Evolutionary conservation across 2,329 filamentous ascomycete genomes (phyloP).

Genomic region (Beauveria sp.): DNA sequence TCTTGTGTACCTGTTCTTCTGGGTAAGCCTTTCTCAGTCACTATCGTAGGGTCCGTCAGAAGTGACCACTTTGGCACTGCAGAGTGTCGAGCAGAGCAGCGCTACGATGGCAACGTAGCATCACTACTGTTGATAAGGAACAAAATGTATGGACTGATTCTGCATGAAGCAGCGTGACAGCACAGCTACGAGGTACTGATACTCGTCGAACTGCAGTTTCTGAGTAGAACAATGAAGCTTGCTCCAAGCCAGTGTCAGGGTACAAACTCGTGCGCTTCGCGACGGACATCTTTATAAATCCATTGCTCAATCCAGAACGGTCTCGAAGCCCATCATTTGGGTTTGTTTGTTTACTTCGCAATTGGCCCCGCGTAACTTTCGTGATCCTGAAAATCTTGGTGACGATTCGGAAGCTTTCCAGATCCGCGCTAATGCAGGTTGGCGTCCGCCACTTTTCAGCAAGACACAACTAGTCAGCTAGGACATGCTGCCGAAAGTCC

Average conservation of each 20-base stretch:
- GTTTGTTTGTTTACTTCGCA: too few relatives aligned
- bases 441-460: neutral
- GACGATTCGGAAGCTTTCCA: neutral
- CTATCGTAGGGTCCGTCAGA: neutral
- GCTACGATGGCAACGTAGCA: too few relatives aligned
- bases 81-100: too few relatives aligned
- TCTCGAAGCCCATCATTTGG: neutral
- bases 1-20: neutral
- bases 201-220: neutral
- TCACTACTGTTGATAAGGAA: too few relatives aligned
- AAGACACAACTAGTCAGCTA: neutral
- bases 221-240: neutral
- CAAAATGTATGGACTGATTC: neutral
- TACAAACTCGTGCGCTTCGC: too few relatives aligned
- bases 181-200: neutral
- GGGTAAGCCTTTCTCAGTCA: neutral
- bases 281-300: too few relatives aligned
- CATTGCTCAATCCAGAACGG: neutral
- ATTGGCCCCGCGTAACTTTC: too few relatives aligned
- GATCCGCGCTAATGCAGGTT: constrained; percentile 2
- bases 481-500: too few relatives aligned
- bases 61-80: neutral
- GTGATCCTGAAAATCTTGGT: neutral
- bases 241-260: too few relatives aligned
- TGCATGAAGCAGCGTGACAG: neutral